phyloP scores from a whole-genome alignment of 2,329 filamentous ascomycete species.

The Colletotrichum higginsianum region DNA sequence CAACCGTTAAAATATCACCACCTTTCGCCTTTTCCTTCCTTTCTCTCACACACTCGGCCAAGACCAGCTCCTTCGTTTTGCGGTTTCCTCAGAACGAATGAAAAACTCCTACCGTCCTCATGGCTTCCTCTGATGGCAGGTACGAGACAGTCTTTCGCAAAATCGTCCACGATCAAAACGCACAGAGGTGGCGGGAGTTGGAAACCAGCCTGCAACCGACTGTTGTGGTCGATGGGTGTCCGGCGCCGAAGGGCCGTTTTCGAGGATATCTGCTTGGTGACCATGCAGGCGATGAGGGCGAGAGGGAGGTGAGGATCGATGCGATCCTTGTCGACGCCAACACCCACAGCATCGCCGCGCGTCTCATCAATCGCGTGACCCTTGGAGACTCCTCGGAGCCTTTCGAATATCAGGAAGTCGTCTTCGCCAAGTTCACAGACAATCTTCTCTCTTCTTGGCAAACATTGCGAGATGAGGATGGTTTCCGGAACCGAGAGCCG shows the following conservation, averaged over 20 bases:
- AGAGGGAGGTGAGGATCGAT: constrained; percentile 9
- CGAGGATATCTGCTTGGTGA: not conserved
- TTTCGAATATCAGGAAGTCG: constrained; percentile 17
- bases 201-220: not conserved
- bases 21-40: not conserved
- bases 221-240: not conserved
- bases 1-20: not conserved
- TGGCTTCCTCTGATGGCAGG: not conserved
- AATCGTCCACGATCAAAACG: constrained; percentile 3
- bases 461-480: constrained; percentile 25
- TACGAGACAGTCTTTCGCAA: not conserved
- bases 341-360: not conserved
- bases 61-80: too few relatives aligned
- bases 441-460: constrained; percentile 5
- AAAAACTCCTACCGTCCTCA: not conserved
- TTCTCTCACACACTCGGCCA: not conserved
- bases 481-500: not conserved
- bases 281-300: not conserved
- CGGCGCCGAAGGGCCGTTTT: not conserved
- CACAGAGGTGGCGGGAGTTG: not conserved
- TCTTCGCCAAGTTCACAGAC: constrained; percentile 16
- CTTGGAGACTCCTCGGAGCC: not conserved
- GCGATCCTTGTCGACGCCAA: not conserved
- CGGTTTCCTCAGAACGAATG: not conserved
- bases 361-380: constrained; percentile 5